Conservation (phyloP, 345 rosid genomes). For the Lepidium africanum region DNA sequence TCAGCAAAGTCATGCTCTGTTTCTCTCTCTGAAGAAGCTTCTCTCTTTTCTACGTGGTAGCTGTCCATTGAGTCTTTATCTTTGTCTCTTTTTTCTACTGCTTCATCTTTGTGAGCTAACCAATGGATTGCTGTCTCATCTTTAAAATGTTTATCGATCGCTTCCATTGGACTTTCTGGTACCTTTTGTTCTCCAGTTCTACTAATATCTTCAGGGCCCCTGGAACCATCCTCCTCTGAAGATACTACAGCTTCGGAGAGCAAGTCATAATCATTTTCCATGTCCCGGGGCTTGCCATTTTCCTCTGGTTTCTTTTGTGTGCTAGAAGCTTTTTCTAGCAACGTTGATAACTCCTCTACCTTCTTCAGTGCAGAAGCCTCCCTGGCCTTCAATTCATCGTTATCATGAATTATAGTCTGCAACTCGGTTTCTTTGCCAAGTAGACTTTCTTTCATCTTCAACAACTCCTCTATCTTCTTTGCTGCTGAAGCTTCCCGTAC, state of each 20-base stretch:
- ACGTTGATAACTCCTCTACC: slow-evolving; percentile 15
- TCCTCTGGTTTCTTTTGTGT: slow-evolving; percentile 30
- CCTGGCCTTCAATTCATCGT: slow-evolving; percentile 24
- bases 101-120: slow-evolving; percentile 31
- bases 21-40: slow-evolving; percentile 67
- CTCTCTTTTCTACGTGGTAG: slow-evolving; percentile 82
- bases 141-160: slow-evolving; percentile 22
- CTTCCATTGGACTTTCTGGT: slow-evolving; percentile 36
- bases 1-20: slow-evolving; percentile 60
- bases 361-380: slow-evolving; percentile 53
- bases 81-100: slow-evolving; percentile 40
- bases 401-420: slow-evolving; percentile 22
- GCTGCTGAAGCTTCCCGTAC: slow-evolving; percentile 6
- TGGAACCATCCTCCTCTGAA: slow-evolving; percentile 71
- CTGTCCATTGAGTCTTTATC: slow-evolving; percentile 51
- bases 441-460: slow-evolving; percentile 47
- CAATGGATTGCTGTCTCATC: slow-evolving; percentile 2
- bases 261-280: slow-evolving; percentile 67
- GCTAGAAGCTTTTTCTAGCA: slow-evolving; percentile 15
- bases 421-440: slow-evolving; percentile 72
- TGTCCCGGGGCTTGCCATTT: slow-evolving; percentile 20
- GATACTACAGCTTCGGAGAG: slow-evolving; percentile 68
- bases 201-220: slow-evolving; percentile 48
- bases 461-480: slow-evolving; percentile 27
- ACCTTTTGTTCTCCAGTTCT: slow-evolving; percentile 25